Base-by-base conservation (phyloP, 352 stramenopile genomes). In the Globisporangium sylvaticum region DNA sequence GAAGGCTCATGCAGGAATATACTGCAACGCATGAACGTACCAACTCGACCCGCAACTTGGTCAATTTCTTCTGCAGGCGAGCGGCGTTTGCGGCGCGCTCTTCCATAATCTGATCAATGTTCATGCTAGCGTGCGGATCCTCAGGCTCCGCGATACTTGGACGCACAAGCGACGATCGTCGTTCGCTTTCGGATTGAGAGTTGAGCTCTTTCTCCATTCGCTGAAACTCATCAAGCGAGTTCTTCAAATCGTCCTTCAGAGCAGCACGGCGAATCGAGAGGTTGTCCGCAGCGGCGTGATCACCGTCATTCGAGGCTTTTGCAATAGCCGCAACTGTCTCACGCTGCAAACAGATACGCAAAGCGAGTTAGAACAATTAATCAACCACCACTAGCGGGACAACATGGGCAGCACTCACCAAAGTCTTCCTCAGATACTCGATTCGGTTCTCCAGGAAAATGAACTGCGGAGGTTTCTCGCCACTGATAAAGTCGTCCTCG, bases 391-490 rank as follows among this genome's bases (percentile, higher is more conserved):
- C n/a, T 1, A 53, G 3, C 8, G 9, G 14, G n/a, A 20, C 18
- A 27, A 44, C 22, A n/a, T 5, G 31, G 31, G 31, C 1, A n/a
- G 7, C 24, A 71, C 76, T 58, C 72, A 87, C 79, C 80, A 94
- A 42, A 24, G 88, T 88, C 58, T 92, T 90, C 12, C 74, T 77
- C 20, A 92, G 60, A 3, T 83, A 72, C 5, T 77, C 80, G 42
- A 92, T 89, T 57, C 87, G 88, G 62, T 87, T 89, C 65, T 94
- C 87, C 50, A 91, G 63, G 58, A 89, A 91, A 56, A 94, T 89
- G 50, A 90, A 74, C 64, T 92, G 84, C 20, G 87, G 87, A 4
- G 84, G 81, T 62, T 86, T 87, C 52, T 91, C 82, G 12, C 87
- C 87, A 55, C 84, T 92, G 69, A 94, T 90, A 57, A 94, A 79